These are phyloP conservation scores for Xylariomycetidae sp. DNA, from an alignment of 2,329 filamentous ascomycete genomes.

Conservation along the genomic window DNA sequence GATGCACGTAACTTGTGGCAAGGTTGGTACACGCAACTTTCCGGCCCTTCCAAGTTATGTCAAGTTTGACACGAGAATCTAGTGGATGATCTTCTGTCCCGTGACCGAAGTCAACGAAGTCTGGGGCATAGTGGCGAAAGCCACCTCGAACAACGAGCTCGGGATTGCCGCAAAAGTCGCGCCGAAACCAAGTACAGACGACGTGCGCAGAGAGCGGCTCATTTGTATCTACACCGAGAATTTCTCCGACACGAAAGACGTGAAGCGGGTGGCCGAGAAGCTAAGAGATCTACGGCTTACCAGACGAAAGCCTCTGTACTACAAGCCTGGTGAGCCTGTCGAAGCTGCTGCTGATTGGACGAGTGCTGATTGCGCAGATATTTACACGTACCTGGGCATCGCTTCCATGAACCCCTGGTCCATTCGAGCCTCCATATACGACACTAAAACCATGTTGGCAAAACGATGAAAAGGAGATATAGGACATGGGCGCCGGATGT, in stretches of 20 bases:
- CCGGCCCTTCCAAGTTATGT: slow-evolving; percentile 4
- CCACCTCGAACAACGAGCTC: slow-evolving; percentile 61
- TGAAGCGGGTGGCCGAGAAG: slow-evolving; percentile 58
- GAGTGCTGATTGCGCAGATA: slow-evolving; percentile 42
- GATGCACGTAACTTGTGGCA: slow-evolving; percentile 56
- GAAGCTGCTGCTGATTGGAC: background rate
- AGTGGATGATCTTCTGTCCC: slow-evolving; percentile 69
- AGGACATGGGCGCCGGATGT: too few relatives aligned
- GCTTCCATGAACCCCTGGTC: slow-evolving; percentile 54
- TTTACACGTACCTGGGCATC: slow-evolving; percentile 62
- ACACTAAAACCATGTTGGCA: slow-evolving; percentile 35
- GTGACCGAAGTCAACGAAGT: slow-evolving; percentile 49
- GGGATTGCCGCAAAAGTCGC: slow-evolving; percentile 70
- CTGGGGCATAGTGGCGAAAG: slow-evolving; percentile 63
- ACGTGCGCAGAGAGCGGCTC: slow-evolving; percentile 44
- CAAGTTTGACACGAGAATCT: too few relatives aligned
- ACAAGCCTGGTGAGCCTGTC: slow-evolving; percentile 60
- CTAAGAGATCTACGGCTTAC: slow-evolving; percentile 59
- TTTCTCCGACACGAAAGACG: slow-evolving; percentile 62
- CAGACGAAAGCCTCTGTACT: slow-evolving; percentile 56
- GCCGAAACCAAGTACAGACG: slow-evolving; percentile 41
- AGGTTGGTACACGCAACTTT: slow-evolving; percentile 40
- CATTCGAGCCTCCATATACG: slow-evolving; percentile 53
- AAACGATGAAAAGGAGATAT: slow-evolving; percentile 10
- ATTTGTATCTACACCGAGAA: slow-evolving; percentile 76